These are phyloP conservation scores for Myxozyma geophila DNA, from an alignment of 805 yeast genomes.

Conservation along the genomic window DNA sequence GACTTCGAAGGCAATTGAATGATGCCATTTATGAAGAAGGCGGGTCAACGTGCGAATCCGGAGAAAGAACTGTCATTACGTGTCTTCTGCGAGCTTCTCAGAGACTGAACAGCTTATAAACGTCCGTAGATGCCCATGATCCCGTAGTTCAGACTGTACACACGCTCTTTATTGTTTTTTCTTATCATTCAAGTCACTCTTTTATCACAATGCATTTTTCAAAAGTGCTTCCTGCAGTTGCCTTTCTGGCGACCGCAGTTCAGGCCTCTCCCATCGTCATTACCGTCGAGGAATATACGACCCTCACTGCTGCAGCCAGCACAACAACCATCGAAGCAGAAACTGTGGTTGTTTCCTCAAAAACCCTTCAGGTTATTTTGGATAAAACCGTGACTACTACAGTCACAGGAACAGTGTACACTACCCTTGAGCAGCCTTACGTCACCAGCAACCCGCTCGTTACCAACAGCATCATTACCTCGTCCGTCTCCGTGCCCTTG, in stretches of 20 bases:
- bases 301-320: conserved; percentile 8
- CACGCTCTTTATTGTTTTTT: too few species aligned
- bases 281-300: conserved; percentile 4
- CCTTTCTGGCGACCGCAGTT: not conserved
- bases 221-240: not conserved
- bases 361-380: conserved; percentile 16
- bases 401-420: conserved; percentile 20
- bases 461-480: conserved; percentile 5
- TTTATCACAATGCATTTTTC: not conserved
- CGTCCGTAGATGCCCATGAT: not conserved
- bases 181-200: not conserved
- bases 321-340: conserved; percentile 10
- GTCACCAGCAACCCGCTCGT: conserved; percentile 18
- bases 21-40: not conserved
- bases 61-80: not conserved
- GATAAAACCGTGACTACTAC: conserved; percentile 6
- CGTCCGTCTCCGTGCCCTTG: conserved; percentile 3
- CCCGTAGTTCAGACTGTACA: not conserved
- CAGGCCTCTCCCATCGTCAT: conserved; percentile 10
- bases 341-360: conserved; percentile 12
- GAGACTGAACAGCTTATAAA: not conserved
- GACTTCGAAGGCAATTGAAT: not conserved
- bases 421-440: conserved; percentile 13
- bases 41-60: conserved; percentile 1
- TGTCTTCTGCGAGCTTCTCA: too few species aligned